Evolutionary conservation across 495 filamentous ascomycete genomes (phyloP).

Genomic region (Lasiosphaeria hispida): DNA sequence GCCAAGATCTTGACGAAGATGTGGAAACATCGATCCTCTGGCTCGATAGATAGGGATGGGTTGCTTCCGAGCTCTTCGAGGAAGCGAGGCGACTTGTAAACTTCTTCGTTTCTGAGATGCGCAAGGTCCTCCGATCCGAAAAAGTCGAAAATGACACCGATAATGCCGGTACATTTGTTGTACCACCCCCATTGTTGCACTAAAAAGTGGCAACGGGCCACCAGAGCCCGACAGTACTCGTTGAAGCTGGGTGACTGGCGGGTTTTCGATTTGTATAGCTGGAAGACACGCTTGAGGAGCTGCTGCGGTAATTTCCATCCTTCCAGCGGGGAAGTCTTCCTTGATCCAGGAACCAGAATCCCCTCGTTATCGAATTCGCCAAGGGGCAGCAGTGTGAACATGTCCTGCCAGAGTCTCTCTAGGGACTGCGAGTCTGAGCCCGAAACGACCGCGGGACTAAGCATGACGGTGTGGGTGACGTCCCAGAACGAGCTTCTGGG

Average conservation of each 20-base stretch:
- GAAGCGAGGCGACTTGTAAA: slow-evolving; percentile 71
- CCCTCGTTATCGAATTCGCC: slow-evolving; percentile 72
- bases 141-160: slow-evolving; percentile 85
- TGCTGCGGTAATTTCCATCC: slow-evolving; percentile 72
- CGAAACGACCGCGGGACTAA: slow-evolving; percentile 28
- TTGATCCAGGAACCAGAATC: slow-evolving; percentile 53
- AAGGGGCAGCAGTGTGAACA: slow-evolving; percentile 74
- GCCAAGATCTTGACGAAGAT: slow-evolving; percentile 87
- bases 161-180: slow-evolving; percentile 67
- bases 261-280: slow-evolving; percentile 58
- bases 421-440: slow-evolving; percentile 52
- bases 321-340: slow-evolving; percentile 54
- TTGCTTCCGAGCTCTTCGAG: slow-evolving; percentile 66
- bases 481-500: slow-evolving; percentile 56
- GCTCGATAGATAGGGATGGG: slow-evolving; percentile 58
- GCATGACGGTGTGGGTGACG: slow-evolving; percentile 50
- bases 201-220: slow-evolving; percentile 75
- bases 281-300: slow-evolving; percentile 63
- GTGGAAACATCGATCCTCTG: slow-evolving; percentile 84
- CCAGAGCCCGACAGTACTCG: slow-evolving; percentile 70
- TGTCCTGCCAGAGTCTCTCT: slow-evolving; percentile 68
- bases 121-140: slow-evolving; percentile 73
- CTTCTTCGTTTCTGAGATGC: slow-evolving; percentile 75
- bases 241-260: slow-evolving; percentile 67
- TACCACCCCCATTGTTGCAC: slow-evolving; percentile 81